These are phyloP conservation scores for Umbelopsis sp. DNA, from an alignment of 192 early-diverging fungal species.

Conservation along the genomic window DNA sequence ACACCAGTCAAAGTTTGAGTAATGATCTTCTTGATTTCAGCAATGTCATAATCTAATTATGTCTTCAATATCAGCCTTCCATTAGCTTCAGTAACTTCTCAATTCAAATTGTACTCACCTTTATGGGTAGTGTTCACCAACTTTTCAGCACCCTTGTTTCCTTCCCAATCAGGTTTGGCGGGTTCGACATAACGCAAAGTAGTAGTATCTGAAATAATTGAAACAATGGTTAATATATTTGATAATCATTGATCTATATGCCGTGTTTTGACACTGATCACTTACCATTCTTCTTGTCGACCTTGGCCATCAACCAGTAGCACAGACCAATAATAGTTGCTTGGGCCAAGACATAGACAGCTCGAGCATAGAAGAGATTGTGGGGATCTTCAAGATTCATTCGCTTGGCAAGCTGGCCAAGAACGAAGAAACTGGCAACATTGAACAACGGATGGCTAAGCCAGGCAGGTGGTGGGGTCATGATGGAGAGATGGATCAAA, in stretches of 20 bases:
- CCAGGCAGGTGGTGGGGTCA: slow-evolving; percentile 21
- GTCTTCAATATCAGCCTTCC: slow-evolving; percentile 53
- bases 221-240: background rate
- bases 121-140: slow-evolving; percentile 33
- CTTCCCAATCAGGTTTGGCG: slow-evolving; percentile 54
- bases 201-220: slow-evolving; percentile 64
- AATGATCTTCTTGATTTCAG: slow-evolving; percentile 64
- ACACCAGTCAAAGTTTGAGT: slow-evolving; percentile 72
- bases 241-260: background rate
- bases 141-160: slow-evolving; percentile 37
- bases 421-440: slow-evolving; percentile 52
- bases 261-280: background rate
- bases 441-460: slow-evolving; percentile 41
- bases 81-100: background rate
- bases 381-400: slow-evolving; percentile 67
- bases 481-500: background rate
- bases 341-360: slow-evolving; percentile 62
- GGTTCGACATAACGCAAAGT: slow-evolving; percentile 79
- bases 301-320: slow-evolving; percentile 41
- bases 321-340: slow-evolving; percentile 46
- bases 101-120: slow-evolving; percentile 13
- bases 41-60: slow-evolving; percentile 75
- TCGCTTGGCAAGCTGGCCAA: slow-evolving; percentile 65
- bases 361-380: slow-evolving; percentile 56
- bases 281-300: slow-evolving; percentile 74